Percentiles rank a stretch among this genome's conserved stretches.
phyloP scores from a whole-genome alignment of 495 filamentous ascomycete species.

The Xylaria telfairii region DNA sequence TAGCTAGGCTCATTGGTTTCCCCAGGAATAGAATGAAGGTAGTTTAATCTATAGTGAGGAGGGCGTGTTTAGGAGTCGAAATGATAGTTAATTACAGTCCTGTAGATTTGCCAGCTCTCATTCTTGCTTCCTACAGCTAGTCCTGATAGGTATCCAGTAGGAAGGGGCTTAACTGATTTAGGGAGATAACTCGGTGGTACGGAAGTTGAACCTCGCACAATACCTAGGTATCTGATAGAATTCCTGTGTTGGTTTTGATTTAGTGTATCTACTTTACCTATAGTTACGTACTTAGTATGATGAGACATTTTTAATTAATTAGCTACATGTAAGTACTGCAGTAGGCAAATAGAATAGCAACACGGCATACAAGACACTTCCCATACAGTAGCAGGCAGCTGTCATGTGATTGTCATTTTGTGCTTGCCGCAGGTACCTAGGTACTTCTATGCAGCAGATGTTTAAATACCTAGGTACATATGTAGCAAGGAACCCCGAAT shows the following conservation, averaged over 20 bases:
- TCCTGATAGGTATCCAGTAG: not conserved
- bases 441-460: not conserved
- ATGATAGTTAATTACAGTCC: not conserved
- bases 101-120: not conserved
- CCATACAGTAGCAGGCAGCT: too few species aligned
- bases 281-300: not conserved
- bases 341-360: too few species aligned
- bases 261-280: not conserved
- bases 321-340: too few species aligned
- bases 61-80: not conserved
- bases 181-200: not conserved
- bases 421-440: too few species aligned
- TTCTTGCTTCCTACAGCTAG: not conserved
- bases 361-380: too few species aligned
- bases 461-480: too few species aligned
- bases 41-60: not conserved
- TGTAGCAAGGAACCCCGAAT: conserved; percentile 1
- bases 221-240: not conserved
- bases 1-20: not conserved
- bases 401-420: too few species aligned
- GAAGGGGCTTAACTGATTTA: not conserved
- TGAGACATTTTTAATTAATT: conserved; percentile 21
- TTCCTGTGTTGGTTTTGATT: not conserved
- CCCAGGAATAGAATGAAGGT: not conserved
- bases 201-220: not conserved